Base-by-base conservation (phyloP, 2,329 filamentous ascomycete species). In the Microdochium paspali region DNA sequence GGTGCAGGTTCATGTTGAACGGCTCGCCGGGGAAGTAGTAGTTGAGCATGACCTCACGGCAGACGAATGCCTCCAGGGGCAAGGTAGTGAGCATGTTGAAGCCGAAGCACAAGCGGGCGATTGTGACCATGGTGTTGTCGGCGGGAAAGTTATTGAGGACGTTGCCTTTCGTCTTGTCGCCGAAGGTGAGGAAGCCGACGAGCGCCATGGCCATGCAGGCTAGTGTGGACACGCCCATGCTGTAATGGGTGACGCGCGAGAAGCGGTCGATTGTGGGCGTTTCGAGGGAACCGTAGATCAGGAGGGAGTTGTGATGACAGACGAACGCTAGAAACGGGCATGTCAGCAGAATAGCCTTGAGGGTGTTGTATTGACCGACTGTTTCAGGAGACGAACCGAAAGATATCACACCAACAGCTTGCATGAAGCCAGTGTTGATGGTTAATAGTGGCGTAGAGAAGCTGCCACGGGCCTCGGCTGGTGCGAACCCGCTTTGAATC, bases 11-110 rank as follows among this genome's bases (percentile, higher is more conserved):
- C 57, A 89, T 80, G 63, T 90, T 84, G 70, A 90, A 95, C 0
- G 86, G 85, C 55, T 72, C 88, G 50, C 72, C 73, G 1, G 77
- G 79, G 58, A 76, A 82, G 61, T 74, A 84, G 66, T 95, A 96
- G 53, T 88, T 90, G 56, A 88, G 79, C 87, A 96, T 95, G 53
- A 96, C 90, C 67, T 96, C 93, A 60, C 93, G 82, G 67, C 93
- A 98, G 47, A 98, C 93, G 65, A 98, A 98, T 15, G 90, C 90
- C 72, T 98, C 93, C 50, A 98, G 83, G 0, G 93, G 93, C 30
- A 98, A 74, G 2, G 93, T 97, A 13, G 93, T 96, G 58, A 98
- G 81, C 93, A 98, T 98, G 74, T 98, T 98, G 55, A 98, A 78
- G 2, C 93, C 93, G 62, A 98, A 97, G 68, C 89, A 96, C 45